A percentile compares a stretch with the other conserved stretches of the same genome.
phyloP scores from a whole-genome alignment of 1,139 yeast genomes.

The Yamadazyma mexicana region DNA sequence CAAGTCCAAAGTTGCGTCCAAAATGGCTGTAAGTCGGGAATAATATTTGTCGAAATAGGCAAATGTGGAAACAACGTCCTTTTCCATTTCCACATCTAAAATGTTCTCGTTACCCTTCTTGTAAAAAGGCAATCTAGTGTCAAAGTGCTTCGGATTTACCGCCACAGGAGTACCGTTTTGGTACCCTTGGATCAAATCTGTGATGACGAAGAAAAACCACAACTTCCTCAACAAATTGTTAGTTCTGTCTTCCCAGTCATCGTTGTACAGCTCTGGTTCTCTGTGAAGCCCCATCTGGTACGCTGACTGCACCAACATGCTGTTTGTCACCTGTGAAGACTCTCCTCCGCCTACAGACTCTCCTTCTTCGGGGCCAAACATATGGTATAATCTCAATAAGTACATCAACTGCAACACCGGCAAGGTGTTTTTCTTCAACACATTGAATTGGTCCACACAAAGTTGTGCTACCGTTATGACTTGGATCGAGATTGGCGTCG shows the following conservation, averaged over 20 bases:
- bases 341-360: slow-evolving; percentile 52
- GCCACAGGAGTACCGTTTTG: slow-evolving; percentile 27
- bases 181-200: slow-evolving; percentile 24
- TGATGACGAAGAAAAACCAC: slow-evolving; percentile 30
- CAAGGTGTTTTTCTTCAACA: slow-evolving; percentile 39
- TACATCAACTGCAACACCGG: slow-evolving; percentile 51
- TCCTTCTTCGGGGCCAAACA: slow-evolving; percentile 53
- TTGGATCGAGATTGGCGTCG: slow-evolving; percentile 29
- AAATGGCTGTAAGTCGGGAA: slow-evolving; percentile 19
- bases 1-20: slow-evolving; percentile 26
- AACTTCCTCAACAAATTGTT: slow-evolving; percentile 37
- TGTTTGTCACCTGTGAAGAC: slow-evolving; percentile 37
- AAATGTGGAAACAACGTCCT: slow-evolving; percentile 19
- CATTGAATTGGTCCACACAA: slow-evolving; percentile 41
- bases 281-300: slow-evolving; percentile 47
- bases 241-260: slow-evolving; percentile 23
- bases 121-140: slow-evolving; percentile 22
- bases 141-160: slow-evolving; percentile 19
- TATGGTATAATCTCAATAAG: slow-evolving; percentile 39
- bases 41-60: slow-evolving; percentile 26
- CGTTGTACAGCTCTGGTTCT: slow-evolving; percentile 39
- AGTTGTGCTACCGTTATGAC: slow-evolving; percentile 35
- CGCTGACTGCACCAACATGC: slow-evolving; percentile 43
- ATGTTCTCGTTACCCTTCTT: slow-evolving; percentile 25
- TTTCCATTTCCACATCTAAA: slow-evolving; percentile 29